Evolutionary conservation across 495 filamentous ascomycete genomes (phyloP).

Genomic region (Aspergillus asperescens): DNA sequence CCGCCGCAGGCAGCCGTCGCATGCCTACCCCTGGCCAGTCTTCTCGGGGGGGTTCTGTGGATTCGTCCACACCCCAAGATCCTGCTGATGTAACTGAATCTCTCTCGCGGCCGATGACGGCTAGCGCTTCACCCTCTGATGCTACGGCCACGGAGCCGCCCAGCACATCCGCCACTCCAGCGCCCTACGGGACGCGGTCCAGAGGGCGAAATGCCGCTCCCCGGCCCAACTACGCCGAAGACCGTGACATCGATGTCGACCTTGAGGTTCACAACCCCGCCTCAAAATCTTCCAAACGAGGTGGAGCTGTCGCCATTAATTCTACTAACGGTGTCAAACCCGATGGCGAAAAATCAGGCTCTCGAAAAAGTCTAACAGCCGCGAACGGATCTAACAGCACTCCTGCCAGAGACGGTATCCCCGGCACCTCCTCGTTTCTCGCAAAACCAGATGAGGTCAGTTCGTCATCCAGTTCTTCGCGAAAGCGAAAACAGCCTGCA

Average conservation of each 20-base stretch:
- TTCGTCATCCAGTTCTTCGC: slow-evolving; percentile 42
- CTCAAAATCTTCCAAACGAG: slow-evolving; percentile 46
- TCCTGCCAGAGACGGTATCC: slow-evolving; percentile 51
- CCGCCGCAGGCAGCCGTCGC: slow-evolving; percentile 20
- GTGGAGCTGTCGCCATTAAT: slow-evolving; percentile 25
- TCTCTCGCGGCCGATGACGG: slow-evolving; percentile 47
- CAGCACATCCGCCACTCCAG: slow-evolving; percentile 44
- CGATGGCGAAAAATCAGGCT: slow-evolving; percentile 41
- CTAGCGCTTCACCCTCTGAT: slow-evolving; percentile 43
- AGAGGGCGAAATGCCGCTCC: slow-evolving; percentile 80
- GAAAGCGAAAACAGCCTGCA: slow-evolving; percentile 77
- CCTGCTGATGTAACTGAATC: slow-evolving; percentile 30
- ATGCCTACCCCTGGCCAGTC: slow-evolving; percentile 25
- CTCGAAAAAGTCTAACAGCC: slow-evolving; percentile 42
- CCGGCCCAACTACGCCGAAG: slow-evolving; percentile 93
- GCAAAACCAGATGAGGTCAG: slow-evolving; percentile 41
- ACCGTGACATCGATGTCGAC: slow-evolving; percentile 87
- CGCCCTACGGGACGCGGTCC: slow-evolving; percentile 92
- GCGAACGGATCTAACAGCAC: slow-evolving; percentile 29
- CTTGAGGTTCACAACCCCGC: slow-evolving; percentile 47
- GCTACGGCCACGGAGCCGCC: slow-evolving; percentile 36
- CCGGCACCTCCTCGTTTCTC: slow-evolving; percentile 59
- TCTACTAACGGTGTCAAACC: slow-evolving; percentile 33
- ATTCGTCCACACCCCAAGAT: slow-evolving; percentile 21
- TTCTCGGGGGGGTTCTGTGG: slow-evolving; percentile 22